Evolutionary conservation across 1,139 yeast species (phyloP).

Genomic region (Geotrichum klebahnii): DNA sequence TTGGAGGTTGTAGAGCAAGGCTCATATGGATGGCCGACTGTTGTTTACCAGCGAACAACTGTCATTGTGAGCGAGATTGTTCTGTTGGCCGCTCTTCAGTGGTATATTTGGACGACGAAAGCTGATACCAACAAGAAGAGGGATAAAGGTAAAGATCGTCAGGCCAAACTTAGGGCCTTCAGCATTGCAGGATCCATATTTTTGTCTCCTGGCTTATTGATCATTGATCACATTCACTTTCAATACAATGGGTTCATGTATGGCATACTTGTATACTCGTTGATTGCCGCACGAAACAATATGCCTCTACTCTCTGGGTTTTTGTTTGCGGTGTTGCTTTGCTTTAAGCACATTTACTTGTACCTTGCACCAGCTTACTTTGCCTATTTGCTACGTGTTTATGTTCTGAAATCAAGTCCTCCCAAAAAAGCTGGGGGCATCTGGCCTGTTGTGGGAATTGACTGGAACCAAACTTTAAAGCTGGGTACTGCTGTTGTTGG

Average conservation of each 20-base stretch:
- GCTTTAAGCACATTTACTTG: conserved; percentile 90
- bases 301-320: conserved; percentile 62
- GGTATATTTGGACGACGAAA: conserved; percentile 56
- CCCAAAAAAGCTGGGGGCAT: conserved; percentile 12
- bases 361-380: conserved; percentile 95
- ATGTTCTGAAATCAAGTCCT: conserved; percentile 46
- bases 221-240: conserved; percentile 90
- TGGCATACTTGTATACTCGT: conserved; percentile 70
- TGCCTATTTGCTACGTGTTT: conserved; percentile 67
- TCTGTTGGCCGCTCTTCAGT: conserved; percentile 65
- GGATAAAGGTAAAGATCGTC: conserved; percentile 20
- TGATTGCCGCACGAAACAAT: conserved; percentile 63
- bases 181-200: conserved; percentile 80
- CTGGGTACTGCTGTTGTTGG: conserved; percentile 62
- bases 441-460: conserved; percentile 43
- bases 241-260: conserved; percentile 93
- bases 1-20: conserved; percentile 66
- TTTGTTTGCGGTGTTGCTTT: conserved; percentile 69
- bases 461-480: conserved; percentile 47
- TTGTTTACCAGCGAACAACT: conserved; percentile 74
- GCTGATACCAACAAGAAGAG: conserved; percentile 37
- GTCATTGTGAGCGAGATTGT: conserved; percentile 76
- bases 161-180: conserved; percentile 46
- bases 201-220: conserved; percentile 80
- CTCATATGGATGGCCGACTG: conserved; percentile 67